Evolutionary conservation across 2,329 filamentous ascomycete species (phyloP), one percentile per base, ranked within the genome.

Genomic region (Phaeosphaeriaceae sp.): DNA sequence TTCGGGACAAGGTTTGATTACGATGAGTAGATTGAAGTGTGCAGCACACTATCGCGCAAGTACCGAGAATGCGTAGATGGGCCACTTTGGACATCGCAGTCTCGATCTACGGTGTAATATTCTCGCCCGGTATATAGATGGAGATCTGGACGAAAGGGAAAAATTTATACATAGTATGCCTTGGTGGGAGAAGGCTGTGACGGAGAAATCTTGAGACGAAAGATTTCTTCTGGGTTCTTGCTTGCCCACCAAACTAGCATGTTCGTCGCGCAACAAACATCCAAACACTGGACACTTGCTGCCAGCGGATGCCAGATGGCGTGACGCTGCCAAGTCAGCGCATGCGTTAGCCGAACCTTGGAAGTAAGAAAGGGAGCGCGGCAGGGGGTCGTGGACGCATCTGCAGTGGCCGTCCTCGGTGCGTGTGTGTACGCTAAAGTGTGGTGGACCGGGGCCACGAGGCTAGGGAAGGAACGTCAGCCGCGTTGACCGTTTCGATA

Each of bases 401-500:
- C 13, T 27, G 25, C 9, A 4, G 25, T 27, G 25, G 31, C 31
- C 31, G 13, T 36, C 31, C 31, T 36, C 31, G 31, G 31, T 36
- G 31, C 13, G 31, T 36, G 31, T 36, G 31, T 36, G 31, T 36
- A 36, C 31, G 31, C 31, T 36, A 36, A 44, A 44, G 41, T 20
- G 20, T 20, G 7, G 41, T 36, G 41, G 41, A 4, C 41, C 41
- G 20, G 20, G 41, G 41, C 11, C 31, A 7, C 31, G 31, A 44
- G 41, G 41, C 41, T 44, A 44, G 41, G 60, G 54, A 58, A 48
- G 44, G 54, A 57, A 56, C 60, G 61, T 64, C 62, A 62, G 63
- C 63, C 67, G 63, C 68, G 9, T 66, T 69, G 66, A 70, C 66
- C 65, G 65, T 68, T 68, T 68, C 65, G 64, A 61, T 57, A 53